These are phyloP conservation scores for Ambispora gerdemannii DNA, from an alignment of 192 early-diverging fungal species.

Conservation along the genomic window DNA sequence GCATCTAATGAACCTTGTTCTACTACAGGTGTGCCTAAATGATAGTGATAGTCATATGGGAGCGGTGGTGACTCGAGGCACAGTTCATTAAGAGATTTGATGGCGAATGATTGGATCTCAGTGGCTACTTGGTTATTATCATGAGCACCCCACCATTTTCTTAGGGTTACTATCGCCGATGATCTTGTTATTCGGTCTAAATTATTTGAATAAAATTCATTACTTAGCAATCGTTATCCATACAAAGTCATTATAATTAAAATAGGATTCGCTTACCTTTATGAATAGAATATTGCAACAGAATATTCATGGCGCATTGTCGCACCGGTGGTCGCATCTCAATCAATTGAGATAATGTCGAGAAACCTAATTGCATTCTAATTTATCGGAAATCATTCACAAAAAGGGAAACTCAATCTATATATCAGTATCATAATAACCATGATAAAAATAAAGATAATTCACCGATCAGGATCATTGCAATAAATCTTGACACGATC, in stretches of 20 bases:
- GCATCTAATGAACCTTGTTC: not conserved
- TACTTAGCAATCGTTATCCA: too few relatives aligned
- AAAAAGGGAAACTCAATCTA: not conserved
- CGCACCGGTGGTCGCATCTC: constrained; percentile 54
- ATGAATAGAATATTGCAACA: constrained; percentile 53
- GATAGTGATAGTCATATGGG: constrained; percentile 20
- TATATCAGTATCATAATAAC: not conserved
- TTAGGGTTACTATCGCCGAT: constrained; percentile 58
- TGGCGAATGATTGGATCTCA: constrained; percentile 50
- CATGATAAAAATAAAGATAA: not conserved
- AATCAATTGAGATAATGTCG: constrained; percentile 60
- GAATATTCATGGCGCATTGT: constrained; percentile 47
- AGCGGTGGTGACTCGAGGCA: constrained; percentile 20
- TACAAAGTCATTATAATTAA: too few relatives aligned
- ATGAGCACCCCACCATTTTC: constrained; percentile 62
- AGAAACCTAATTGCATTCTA: constrained; percentile 26
- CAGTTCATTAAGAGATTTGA: constrained; percentile 28
- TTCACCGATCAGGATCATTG: constrained; percentile 55
- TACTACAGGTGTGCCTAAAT: constrained; percentile 13
- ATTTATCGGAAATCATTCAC: not conserved
- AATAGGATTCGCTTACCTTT: constrained; percentile 38
- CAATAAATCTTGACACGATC: constrained; percentile 62
- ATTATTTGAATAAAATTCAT: too few relatives aligned
- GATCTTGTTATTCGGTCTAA: constrained; percentile 47
- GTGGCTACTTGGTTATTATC: constrained; percentile 28